phyloP scores from a whole-genome alignment of 768 basidiomycete species.

The Candolleomyces efflorescens region DNA sequence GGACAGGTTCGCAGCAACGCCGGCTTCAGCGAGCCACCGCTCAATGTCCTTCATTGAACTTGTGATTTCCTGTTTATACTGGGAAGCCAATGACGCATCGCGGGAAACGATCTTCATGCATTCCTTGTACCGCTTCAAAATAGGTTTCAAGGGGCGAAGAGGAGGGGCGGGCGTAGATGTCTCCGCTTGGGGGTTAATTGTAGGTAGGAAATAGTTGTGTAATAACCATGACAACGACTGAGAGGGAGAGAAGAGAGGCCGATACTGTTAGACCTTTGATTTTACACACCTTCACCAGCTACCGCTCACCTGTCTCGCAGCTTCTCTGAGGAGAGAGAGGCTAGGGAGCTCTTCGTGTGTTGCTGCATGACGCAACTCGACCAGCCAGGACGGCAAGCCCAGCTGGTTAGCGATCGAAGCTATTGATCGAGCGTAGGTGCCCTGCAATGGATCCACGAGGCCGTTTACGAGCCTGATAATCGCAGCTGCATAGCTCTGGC shows the following conservation, averaged over 20 bases:
- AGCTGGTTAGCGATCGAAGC: conserved; percentile 83
- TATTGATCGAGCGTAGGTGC: conserved; percentile 88
- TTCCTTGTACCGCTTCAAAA: conserved; percentile 71
- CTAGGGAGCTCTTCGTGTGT: conserved; percentile 95
- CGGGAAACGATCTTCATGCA: conserved; percentile 57
- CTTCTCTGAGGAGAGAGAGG: conserved; percentile 73
- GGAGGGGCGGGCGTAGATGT: conserved; percentile 24
- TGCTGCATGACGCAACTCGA: conserved; percentile 90
- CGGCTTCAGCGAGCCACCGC: conserved; percentile 74
- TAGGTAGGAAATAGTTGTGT: conserved; percentile 80
- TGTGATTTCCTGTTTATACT: conserved; percentile 47
- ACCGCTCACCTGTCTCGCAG: conserved; percentile 57
- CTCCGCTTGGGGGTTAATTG: conserved; percentile 49
- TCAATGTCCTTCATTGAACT: conserved; percentile 59
- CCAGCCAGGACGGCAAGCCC: conserved; percentile 82
- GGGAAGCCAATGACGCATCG: conserved; percentile 57
- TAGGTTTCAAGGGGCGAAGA: conserved; percentile 57
- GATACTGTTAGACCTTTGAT: conserved; percentile 1
- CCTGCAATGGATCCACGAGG: conserved; percentile 92
- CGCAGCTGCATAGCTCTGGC: conserved; percentile 78
- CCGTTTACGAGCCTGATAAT: conserved; percentile 91
- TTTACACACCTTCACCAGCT: neutral
- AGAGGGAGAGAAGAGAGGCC: neutral
- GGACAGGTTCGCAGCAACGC: conserved; percentile 51
- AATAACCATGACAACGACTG: conserved; percentile 84